Evolutionary conservation across 2,329 filamentous ascomycete species (phyloP).

Genomic region (Phyllosticta citrichinensis): DNA sequence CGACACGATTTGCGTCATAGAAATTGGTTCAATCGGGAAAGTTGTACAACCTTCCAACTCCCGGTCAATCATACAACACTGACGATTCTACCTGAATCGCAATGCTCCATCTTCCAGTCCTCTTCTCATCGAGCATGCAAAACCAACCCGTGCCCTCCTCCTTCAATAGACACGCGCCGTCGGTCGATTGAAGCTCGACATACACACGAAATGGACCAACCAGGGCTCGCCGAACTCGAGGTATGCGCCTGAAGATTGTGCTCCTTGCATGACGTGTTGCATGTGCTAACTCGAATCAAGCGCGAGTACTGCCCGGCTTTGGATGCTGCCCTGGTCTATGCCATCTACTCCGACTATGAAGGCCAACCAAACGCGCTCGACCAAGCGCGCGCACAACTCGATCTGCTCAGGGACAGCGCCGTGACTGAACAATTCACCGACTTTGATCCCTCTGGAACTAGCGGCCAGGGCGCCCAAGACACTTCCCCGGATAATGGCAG

Average conservation of each 20-base stretch:
- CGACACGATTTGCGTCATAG: not conserved
- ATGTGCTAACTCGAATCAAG: conserved; percentile 31
- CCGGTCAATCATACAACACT: not conserved
- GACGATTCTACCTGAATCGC: not conserved
- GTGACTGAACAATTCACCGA: conserved; percentile 58
- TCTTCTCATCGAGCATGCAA: not conserved
- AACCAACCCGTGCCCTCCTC: not conserved
- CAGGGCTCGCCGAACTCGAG: not conserved
- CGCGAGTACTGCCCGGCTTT: conserved; percentile 63
- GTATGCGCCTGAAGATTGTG: not conserved
- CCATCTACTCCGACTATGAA: conserved; percentile 67
- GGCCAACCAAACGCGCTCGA: conserved; percentile 43
- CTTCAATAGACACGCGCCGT: not conserved
- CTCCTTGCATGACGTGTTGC: not conserved
- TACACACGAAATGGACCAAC: not conserved
- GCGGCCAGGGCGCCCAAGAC: conserved; percentile 30
- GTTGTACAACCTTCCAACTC: not conserved
- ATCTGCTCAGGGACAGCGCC: conserved; percentile 56
- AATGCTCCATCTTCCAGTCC: not conserved
- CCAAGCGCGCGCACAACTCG: conserved; percentile 49
- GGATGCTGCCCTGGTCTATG: conserved; percentile 67
- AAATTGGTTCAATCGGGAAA: not conserved
- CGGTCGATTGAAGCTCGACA: not conserved
- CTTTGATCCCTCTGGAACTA: conserved; percentile 69
- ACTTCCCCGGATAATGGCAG: conserved; percentile 15